Percentiles rank a stretch among this genome's conserved stretches.
Conservation (phyloP, 148 eudicot genomes). For the Selenicereus undatus region DNA sequence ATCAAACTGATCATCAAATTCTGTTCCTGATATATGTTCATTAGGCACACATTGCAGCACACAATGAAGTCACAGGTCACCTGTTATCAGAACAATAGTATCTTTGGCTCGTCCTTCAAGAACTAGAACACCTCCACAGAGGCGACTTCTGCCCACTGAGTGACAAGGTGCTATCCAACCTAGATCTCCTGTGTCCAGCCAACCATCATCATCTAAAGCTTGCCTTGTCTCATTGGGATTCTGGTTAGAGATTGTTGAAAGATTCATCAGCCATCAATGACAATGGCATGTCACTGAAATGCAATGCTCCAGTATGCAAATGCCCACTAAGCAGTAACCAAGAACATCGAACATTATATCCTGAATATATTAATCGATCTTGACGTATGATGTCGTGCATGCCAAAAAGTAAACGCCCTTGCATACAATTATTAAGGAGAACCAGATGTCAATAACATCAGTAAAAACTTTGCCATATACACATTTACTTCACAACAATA, state of each 20-base stretch:
- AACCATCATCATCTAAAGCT: constrained; percentile 69
- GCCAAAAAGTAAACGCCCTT: background rate
- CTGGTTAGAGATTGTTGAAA: constrained; percentile 32
- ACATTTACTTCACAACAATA: background rate
- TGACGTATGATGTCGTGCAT: background rate
- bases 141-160: constrained; percentile 80
- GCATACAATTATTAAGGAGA: background rate
- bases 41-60: background rate
- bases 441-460: background rate
- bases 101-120: constrained; percentile 97
- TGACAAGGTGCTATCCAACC: constrained; percentile 94
- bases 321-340: background rate
- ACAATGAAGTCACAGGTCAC: constrained; percentile 28
- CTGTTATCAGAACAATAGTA: constrained; percentile 93
- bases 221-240: constrained; percentile 65
- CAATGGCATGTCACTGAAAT: background rate
- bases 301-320: background rate
- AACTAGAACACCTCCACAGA: constrained; percentile 77
- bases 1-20: background rate
- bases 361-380: background rate
- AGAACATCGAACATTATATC: background rate
- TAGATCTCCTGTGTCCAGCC: constrained; percentile 88
- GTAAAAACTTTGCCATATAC: background rate
- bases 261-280: background rate
- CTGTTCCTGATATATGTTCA: background rate